Evolutionary conservation across 2,329 filamentous ascomycete species (phyloP).

Genomic region (Curvularia sp.): DNA sequence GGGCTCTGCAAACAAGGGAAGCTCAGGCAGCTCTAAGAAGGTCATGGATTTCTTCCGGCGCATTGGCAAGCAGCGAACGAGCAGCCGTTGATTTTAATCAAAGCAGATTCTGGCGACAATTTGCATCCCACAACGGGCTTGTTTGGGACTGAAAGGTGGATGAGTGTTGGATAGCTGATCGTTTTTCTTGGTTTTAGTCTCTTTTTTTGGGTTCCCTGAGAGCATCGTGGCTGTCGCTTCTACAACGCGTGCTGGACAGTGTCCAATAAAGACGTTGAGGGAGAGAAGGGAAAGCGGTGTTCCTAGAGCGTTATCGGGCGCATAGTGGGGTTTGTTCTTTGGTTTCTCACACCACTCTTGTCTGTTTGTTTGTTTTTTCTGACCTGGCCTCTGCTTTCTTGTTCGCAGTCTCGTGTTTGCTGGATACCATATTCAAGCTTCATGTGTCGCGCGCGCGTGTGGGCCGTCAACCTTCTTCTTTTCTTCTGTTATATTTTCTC

Average conservation of each 20-base stretch:
- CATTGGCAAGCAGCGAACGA: conserved; percentile 72
- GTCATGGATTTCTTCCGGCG: conserved; percentile 99
- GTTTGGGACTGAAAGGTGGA: not conserved
- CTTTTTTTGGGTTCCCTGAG: not conserved
- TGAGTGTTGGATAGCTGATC: not conserved
- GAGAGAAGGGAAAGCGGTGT: not conserved
- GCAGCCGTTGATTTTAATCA: conserved; percentile 13
- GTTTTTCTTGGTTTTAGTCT: not conserved
- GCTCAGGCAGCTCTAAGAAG: conserved; percentile 76
- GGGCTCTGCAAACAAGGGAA: conserved; percentile 39
- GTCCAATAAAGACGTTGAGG: not conserved
- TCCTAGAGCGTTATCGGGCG: conserved; percentile 9
- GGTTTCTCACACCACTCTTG: not conserved
- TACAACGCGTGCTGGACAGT: not conserved
- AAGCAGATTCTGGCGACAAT: not conserved
- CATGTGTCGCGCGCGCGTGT: not conserved
- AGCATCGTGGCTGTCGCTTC: not conserved
- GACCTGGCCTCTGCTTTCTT: not conserved
- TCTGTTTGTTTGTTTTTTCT: not conserved
- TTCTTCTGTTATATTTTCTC: too few relatives aligned
- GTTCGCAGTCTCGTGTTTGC: conserved; percentile 7
- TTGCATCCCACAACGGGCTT: not conserved
- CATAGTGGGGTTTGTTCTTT: conserved; percentile 6
- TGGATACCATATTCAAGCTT: conserved; percentile 12
- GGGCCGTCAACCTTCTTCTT: too few relatives aligned